Base-by-base conservation (phyloP, 495 filamentous ascomycete species). In the Neurospora sp. region DNA sequence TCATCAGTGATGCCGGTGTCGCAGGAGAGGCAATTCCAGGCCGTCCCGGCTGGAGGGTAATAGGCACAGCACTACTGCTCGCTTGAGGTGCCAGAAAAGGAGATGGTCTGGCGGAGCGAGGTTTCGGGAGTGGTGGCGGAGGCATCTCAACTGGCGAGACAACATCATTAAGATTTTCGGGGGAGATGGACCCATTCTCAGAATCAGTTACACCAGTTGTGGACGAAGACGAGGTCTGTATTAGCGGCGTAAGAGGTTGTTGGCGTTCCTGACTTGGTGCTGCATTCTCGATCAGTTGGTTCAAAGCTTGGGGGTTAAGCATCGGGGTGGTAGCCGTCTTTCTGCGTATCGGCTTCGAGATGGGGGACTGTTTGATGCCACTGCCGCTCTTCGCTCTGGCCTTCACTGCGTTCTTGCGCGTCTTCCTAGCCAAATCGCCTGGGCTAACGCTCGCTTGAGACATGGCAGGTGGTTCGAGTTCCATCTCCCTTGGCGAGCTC, bases 1-100 rank as follows among this genome's bases (percentile, higher is more conserved):
- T 91, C 90, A 97, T 95, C 74, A 97, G 80, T n/a, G 93, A 94
- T 18, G 93, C 93, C 0, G 93, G 93, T 3, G 93, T 96, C 23
- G 92, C 93, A 18, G 93, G 91, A 10, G 86, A 87, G 39, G 81
- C 81, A 10, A 82, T 78, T 6, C 81, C 81, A 8, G 80, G 78
- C 9, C 81, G 75, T 18, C 66, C 18, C 39, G 80, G 70, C 62
- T 78, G 77, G 8, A 78, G 69, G 20, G 44, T 38, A 37, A 73
- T 74, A 18, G 77, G 40, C 37, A 73, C 70, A 42, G 76, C 75
- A 12, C 66, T 70, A 23, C 74, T 39, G 54, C 77, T 80, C 40
- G 39, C 74, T 74, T 87, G 84, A 4, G 85, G 81, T 23, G 79
- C 81, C 27, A 87, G 85, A 76, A 81, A 85, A 46, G 87, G 86